A percentile compares a stretch with the other conserved stretches of the same genome.
phyloP scores from a whole-genome alignment of 768 basidiomycete genomes.

The Asterophora parasitica region DNA sequence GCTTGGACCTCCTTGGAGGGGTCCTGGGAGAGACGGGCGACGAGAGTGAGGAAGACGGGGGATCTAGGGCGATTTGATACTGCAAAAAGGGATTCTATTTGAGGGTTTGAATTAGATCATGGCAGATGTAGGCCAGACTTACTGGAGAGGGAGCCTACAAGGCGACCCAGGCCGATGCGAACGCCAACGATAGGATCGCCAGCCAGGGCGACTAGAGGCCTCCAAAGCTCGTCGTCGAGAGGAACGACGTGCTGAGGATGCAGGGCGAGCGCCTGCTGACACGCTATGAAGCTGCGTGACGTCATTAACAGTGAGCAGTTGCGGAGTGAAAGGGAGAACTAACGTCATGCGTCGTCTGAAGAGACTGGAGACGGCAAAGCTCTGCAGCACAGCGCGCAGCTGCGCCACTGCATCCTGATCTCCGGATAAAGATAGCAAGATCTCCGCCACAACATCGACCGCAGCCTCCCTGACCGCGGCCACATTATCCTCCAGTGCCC shows the following conservation, averaged over 20 bases:
- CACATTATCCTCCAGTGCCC: conserved; percentile 69
- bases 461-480: conserved; percentile 84
- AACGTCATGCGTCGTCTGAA: conserved; percentile 61
- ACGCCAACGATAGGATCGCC: conserved; percentile 77
- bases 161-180: conserved; percentile 78
- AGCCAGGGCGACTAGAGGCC: conserved; percentile 50
- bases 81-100: conserved; percentile 25
- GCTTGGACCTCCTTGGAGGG: conserved; percentile 57
- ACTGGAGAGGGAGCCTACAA: conserved; percentile 56
- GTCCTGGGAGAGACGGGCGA: conserved; percentile 48
- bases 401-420: conserved; percentile 30
- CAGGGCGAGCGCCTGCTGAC: conserved; percentile 57
- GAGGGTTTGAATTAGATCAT: conserved; percentile 2
- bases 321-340: conserved; percentile 22
- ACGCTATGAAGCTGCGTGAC: conserved; percentile 62
- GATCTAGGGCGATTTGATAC: conserved; percentile 26
- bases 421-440: conserved; percentile 37
- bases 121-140: conserved; percentile 20
- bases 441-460: conserved; percentile 50
- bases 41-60: conserved; percentile 33
- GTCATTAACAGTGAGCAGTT: conserved; percentile 6
- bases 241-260: conserved; percentile 25
- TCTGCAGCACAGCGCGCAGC: conserved; percentile 37
- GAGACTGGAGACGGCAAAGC: conserved; percentile 27
- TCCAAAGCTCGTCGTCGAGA: conserved; percentile 48